Conservation (phyloP, 2,329 filamentous ascomycete species). For the Trichoderma cornu-damae region DNA sequence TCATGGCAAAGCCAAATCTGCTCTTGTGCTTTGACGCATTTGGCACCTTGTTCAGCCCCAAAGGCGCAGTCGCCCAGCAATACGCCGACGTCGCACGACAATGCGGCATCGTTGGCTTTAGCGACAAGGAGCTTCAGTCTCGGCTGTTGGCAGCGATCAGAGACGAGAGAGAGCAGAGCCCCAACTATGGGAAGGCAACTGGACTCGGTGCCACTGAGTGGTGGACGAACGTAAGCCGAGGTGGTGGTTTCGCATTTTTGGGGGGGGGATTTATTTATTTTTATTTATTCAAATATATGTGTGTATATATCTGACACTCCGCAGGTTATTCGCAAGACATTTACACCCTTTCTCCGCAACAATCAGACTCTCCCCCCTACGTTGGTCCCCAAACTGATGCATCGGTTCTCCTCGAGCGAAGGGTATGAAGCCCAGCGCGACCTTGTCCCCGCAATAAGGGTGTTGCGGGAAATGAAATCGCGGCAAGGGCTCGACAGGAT, state of each 20-base stretch:
- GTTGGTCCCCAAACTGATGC: constrained; percentile 45
- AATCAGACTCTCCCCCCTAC: constrained; percentile 37
- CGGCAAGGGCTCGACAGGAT: constrained; percentile 32
- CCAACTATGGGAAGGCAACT: constrained; percentile 54
- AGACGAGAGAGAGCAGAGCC: constrained; percentile 40
- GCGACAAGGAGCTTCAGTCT: constrained; percentile 36
- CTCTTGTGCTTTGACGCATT: constrained; percentile 61
- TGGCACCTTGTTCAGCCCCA: constrained; percentile 56
- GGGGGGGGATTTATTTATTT: no score
- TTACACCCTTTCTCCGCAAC: constrained; percentile 36
- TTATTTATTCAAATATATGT: no score
- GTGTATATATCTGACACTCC: background rate
- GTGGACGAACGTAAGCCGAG: constrained; percentile 53
- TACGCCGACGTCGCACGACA: constrained; percentile 49
- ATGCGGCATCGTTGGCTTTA: constrained; percentile 44
- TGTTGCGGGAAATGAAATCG: constrained; percentile 30
- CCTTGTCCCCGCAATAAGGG: constrained; percentile 41
- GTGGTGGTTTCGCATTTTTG: no score
- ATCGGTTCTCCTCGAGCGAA: constrained; percentile 48
- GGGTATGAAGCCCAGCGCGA: constrained; percentile 48
- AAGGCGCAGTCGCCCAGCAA: constrained; percentile 44
- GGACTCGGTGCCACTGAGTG: constrained; percentile 49
- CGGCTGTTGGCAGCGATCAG: constrained; percentile 43
- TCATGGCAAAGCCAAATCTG: constrained; percentile 39
- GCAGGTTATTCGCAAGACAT: constrained; percentile 52